Conservation (phyloP, 345 rosid species). For the Erodium maritimum region DNA sequence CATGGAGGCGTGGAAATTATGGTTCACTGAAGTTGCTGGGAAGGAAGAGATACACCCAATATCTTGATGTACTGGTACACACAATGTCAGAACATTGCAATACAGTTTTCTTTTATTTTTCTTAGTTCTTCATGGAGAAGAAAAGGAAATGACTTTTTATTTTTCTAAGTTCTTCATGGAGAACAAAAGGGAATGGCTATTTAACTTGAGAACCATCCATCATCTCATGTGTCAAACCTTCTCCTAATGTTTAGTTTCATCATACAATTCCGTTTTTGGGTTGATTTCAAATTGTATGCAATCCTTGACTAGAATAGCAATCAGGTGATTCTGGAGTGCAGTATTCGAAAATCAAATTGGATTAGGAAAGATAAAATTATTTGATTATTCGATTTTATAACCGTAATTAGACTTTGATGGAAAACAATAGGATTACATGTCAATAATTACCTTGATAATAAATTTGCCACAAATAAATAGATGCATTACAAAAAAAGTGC, state of each 20-base stretch:
- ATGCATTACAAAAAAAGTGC: no score
- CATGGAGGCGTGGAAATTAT: conserved; percentile 54
- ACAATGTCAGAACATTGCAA: background rate
- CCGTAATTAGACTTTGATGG: no score
- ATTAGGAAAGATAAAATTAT: no score
- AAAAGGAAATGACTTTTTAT: background rate
- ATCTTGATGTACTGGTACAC: conserved; percentile 5
- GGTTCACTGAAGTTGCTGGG: conserved; percentile 40
- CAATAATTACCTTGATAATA: no score
- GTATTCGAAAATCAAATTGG: no score
- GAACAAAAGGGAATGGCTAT: background rate
- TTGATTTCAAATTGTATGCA: background rate
- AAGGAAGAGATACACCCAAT: conserved; percentile 22
- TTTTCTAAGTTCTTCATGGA: background rate
- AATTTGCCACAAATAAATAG: no score
- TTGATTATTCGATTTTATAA: no score
- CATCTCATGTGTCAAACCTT: background rate
- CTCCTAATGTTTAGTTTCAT: background rate
- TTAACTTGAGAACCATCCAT: no score
- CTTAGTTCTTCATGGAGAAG: background rate
- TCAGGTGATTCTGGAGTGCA: no score
- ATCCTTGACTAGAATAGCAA: no score
- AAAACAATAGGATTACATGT: no score
- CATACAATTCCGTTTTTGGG: background rate
- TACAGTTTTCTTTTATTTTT: background rate